Evolutionary conservation across 2,329 filamentous ascomycete species (phyloP), one percentile per base, ranked within the genome.

Genomic region (Aspergillus felis): DNA sequence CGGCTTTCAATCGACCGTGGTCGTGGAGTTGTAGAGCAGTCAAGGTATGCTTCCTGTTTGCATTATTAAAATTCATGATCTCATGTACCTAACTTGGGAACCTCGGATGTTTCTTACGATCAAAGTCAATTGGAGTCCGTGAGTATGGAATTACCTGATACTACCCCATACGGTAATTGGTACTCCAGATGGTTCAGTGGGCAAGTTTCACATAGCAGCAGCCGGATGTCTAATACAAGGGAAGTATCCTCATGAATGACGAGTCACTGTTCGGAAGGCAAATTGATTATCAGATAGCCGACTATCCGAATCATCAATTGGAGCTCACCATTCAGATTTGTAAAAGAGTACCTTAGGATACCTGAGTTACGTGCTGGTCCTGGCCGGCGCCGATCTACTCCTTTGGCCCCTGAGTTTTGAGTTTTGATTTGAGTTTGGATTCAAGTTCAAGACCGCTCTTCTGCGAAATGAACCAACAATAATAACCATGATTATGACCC

Each of bases 341-440:
- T 38, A 38, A 38, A 17, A 17, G 32, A 38, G 5, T 29, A 29
- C 8, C 6, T 7, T 17, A 17, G 17, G 32, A 35, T 35, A 35
- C 32, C 32, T 35, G 32, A 35, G 32, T 6, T 35, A 17, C 14
- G 32, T 6, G 12, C 4, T 35, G 32, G 32, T 12, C 14, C 14
- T 38, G 14, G 14, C 14, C 32, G 14, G 32, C 32, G 32, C 14
- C 32, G 6, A 24, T 10, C 20, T 35, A 8, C 32, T 42, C 12
- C 22, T 47, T 53, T 47, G 25, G 49, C 20, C 14, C 42, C 54
- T 58, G 57, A 54, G 41, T 59, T 63, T 61, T 63, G 61, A 56
- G 55, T 61, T 61, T 61, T 56, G 50, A n/a, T 17, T 38, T 35
- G 32, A 35, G 4, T 35, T 35, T 14, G 12, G 53, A 28, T 44